Evolutionary conservation across 1,139 yeast genomes (phyloP).

Genomic region (Spencermartinsiella ligniputridi): DNA sequence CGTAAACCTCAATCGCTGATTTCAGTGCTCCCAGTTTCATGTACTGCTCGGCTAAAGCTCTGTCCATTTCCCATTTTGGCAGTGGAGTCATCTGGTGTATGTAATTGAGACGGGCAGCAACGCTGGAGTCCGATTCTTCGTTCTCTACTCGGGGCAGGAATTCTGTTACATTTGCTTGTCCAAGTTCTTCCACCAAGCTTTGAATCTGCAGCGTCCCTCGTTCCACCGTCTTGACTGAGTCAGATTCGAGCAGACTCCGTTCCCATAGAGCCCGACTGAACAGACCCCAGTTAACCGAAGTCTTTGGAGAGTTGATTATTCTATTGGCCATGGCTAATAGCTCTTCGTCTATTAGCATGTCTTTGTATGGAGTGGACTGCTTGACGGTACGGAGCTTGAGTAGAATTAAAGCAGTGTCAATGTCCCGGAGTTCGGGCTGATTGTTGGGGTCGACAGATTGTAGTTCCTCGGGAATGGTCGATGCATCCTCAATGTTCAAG

Average conservation of each 20-base stretch:
- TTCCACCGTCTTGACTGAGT: slow-evolving; percentile 80
- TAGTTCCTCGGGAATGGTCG: slow-evolving; percentile 58
- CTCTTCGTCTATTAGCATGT: slow-evolving; percentile 76
- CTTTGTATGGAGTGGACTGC: slow-evolving; percentile 67
- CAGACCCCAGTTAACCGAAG: slow-evolving; percentile 65
- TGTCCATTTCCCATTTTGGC: slow-evolving; percentile 86
- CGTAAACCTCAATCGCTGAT: slow-evolving; percentile 88
- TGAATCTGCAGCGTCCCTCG: slow-evolving; percentile 94
- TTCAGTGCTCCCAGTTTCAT: slow-evolving; percentile 81
- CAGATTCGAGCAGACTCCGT: slow-evolving; percentile 77
- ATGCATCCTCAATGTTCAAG: slow-evolving; percentile 37
- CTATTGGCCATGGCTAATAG: slow-evolving; percentile 69
- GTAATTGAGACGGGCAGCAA: slow-evolving; percentile 56
- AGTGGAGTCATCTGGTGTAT: slow-evolving; percentile 71
- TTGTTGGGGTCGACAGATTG: slow-evolving; percentile 67
- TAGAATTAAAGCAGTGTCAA: slow-evolving; percentile 70
- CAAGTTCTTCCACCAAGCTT: slow-evolving; percentile 84
- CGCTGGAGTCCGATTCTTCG: slow-evolving; percentile 15
- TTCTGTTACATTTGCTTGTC: slow-evolving; percentile 55
- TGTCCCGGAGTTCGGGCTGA: slow-evolving; percentile 67
- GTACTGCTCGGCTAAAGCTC: slow-evolving; percentile 77
- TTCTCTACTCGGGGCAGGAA: slow-evolving; percentile 48
- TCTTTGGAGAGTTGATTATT: slow-evolving; percentile 51
- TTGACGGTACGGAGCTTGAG: slow-evolving; percentile 61
- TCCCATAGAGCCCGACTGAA: slow-evolving; percentile 88